phyloP scores from a whole-genome alignment of 2,329 filamentous ascomycete genomes.

The Colletotrichum kahawae region DNA sequence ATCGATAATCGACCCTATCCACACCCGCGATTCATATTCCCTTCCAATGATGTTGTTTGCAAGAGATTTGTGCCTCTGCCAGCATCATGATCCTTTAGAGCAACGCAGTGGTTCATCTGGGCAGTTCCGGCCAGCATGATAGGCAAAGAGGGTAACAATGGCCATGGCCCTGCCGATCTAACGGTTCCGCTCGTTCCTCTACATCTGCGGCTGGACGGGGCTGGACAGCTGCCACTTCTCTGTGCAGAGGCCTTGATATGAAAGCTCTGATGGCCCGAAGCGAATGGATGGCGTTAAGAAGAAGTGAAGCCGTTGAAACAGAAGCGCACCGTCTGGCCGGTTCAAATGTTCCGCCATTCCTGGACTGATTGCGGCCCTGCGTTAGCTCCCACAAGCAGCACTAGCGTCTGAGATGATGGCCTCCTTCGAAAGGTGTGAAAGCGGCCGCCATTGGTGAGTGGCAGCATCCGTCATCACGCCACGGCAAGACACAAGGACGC shows the following conservation, averaged over 20 bases:
- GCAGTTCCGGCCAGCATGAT: neutral
- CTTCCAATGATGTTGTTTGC: neutral
- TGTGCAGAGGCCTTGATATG: neutral
- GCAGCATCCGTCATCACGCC: constrained; percentile 4
- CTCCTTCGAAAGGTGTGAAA: neutral
- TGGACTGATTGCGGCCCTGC: neutral
- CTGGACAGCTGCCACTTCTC: neutral
- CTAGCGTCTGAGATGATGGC: constrained; percentile 6
- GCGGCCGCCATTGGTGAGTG: neutral
- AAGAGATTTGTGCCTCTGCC: neutral
- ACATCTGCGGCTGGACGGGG: neutral
- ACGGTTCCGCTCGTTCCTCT: neutral
- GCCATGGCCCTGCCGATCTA: neutral
- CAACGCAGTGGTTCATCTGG: neutral
- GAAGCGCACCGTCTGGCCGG: constrained; percentile 15
- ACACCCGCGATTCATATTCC: neutral
- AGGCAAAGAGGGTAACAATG: neutral
- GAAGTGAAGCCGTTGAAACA: constrained; percentile 15
- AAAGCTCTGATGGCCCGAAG: neutral
- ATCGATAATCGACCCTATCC: neutral
- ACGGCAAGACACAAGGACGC: constrained; percentile 12
- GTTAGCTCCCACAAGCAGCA: constrained; percentile 2
- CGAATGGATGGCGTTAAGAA: neutral
- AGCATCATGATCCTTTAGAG: neutral
- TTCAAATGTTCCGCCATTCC: constrained; percentile 4